Evolutionary conservation across 345 rosid genomes (phyloP).

Genomic region (Litchi chinensis): DNA sequence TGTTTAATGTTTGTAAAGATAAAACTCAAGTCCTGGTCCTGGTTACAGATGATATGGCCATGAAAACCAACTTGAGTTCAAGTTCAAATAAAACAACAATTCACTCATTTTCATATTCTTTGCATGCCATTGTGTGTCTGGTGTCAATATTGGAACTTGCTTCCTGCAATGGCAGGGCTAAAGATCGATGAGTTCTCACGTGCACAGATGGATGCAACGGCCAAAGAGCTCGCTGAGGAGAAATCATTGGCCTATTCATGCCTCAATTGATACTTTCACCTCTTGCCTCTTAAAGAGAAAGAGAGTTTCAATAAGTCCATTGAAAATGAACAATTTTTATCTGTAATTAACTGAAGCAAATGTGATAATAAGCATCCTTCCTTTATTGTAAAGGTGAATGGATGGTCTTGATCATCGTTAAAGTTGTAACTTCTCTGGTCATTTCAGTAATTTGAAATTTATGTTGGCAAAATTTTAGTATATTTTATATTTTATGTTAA

Average conservation of each 20-base stretch:
- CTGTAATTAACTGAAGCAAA: background rate
- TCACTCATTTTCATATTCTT: background rate
- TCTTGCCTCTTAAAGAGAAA: background rate
- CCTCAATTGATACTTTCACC: conserved; percentile 32
- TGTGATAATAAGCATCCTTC: conserved; percentile 7
- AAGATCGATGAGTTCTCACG: conserved; percentile 69
- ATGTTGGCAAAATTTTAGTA: background rate
- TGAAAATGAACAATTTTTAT: background rate
- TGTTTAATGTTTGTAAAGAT: background rate
- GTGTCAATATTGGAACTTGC: background rate
- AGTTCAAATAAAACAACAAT: background rate
- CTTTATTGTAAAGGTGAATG: background rate
- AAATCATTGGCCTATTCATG: conserved; percentile 63
- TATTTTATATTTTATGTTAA: too few species aligned
- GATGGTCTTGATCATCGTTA: background rate
- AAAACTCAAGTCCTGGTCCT: background rate
- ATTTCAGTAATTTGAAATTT: too few species aligned
- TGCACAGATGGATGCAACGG: conserved; percentile 75
- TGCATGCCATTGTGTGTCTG: background rate
- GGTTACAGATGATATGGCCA: background rate
- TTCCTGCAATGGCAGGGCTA: conserved; percentile 45
- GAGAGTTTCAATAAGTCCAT: background rate
- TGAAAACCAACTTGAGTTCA: background rate
- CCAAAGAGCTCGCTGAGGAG: conserved; percentile 76
- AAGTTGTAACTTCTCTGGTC: background rate